These are phyloP conservation scores for Botrytis squamosa DNA, from an alignment of 2,329 filamentous ascomycete species.

Conservation along the genomic window DNA sequence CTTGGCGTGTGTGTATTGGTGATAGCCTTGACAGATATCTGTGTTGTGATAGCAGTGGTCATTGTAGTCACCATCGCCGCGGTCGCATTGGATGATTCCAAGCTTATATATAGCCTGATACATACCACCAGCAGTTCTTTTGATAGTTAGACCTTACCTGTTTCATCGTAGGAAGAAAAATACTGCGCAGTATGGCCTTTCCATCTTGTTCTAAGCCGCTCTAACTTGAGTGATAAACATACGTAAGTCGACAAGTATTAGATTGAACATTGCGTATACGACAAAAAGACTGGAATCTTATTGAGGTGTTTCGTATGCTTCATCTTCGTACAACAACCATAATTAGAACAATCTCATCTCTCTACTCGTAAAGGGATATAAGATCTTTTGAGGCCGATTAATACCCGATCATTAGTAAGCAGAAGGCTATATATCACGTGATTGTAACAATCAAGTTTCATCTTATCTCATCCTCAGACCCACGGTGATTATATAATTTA, in stretches of 20 bases:
- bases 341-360: slow-evolving; percentile 7
- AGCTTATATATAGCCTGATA: background rate
- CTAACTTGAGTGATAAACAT: background rate
- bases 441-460: background rate
- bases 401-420: background rate
- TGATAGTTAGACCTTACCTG: background rate
- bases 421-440: background rate
- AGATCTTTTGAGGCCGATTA: background rate
- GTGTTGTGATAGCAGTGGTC: background rate
- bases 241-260: background rate
- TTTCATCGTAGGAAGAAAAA: background rate
- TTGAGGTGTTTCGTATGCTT: background rate
- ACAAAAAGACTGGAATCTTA: background rate
- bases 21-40: background rate
- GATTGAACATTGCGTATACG: background rate
- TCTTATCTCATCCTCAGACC: too few species aligned
- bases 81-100: background rate
- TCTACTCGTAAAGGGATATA: background rate
- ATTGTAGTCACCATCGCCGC: background rate
- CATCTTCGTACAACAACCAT: background rate
- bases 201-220: background rate
- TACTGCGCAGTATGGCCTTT: too few species aligned
- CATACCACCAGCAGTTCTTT: background rate
- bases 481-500: too few species aligned
- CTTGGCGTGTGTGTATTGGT: slow-evolving; percentile 1